Percentiles rank a stretch among this genome's conserved stretches.
These are phyloP conservation scores for Eremothecium cymbalariae DNA, from an alignment of 1,139 yeast species.

Conservation along the genomic window DNA sequence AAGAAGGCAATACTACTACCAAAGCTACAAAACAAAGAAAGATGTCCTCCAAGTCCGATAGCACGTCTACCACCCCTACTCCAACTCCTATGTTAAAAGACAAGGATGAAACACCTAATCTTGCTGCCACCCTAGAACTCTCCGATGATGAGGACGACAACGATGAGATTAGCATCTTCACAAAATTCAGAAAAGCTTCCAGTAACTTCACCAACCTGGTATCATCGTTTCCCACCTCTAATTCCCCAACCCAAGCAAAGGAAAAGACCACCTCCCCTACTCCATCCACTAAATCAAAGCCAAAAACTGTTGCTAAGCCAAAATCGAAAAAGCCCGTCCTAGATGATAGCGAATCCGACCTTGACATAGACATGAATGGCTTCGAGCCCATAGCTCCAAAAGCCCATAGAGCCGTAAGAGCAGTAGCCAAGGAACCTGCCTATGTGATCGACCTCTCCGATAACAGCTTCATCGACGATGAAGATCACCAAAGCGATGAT, in stretches of 20 bases:
- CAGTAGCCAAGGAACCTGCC: conserved; percentile 20
- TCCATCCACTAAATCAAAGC: background rate
- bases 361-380: conserved; percentile 9
- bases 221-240: background rate
- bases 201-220: background rate
- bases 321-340: background rate
- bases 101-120: conserved; percentile 2
- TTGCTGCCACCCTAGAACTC: conserved; percentile 11
- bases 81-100: conserved; percentile 6
- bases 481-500: conserved; percentile 19
- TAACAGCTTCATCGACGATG: conserved; percentile 27
- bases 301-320: background rate
- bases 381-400: conserved; percentile 16
- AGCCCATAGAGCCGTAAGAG: conserved; percentile 24
- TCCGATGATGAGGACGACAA: conserved; percentile 1
- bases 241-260: background rate
- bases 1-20: conserved; percentile 16
- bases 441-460: conserved; percentile 24
- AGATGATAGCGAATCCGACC: conserved; percentile 24
- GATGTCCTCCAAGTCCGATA: conserved; percentile 2
- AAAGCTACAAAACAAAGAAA: conserved; percentile 7
- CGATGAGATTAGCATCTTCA: conserved; percentile 6
- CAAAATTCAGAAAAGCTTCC: conserved; percentile 8
- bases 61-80: conserved; percentile 13
- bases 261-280: background rate